phyloP scores from a whole-genome alignment of 2,329 filamentous ascomycete genomes.

The Meredithiella fracta region DNA sequence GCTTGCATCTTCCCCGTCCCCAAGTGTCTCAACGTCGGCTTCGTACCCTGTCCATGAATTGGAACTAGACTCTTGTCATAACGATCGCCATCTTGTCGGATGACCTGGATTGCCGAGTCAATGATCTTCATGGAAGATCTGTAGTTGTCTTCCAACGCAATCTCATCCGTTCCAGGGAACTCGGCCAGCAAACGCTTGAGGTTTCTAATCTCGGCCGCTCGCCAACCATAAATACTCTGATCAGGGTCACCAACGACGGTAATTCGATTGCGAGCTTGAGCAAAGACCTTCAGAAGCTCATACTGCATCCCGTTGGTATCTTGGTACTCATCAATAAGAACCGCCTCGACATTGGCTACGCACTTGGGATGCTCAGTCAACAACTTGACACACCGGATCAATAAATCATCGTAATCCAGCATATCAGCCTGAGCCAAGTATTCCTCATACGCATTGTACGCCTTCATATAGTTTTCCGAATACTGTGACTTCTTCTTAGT shows the following conservation, averaged over 20 bases:
- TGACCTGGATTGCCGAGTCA: slow-evolving; percentile 62
- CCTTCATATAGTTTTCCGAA: slow-evolving; percentile 46
- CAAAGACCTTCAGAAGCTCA: slow-evolving; percentile 79
- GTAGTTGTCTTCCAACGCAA: slow-evolving; percentile 87
- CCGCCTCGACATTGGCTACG: slow-evolving; percentile 75
- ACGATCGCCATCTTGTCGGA: slow-evolving; percentile 71
- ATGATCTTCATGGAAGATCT: slow-evolving; percentile 78
- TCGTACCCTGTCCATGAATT: slow-evolving; percentile 62
- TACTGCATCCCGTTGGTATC: slow-evolving; percentile 94
- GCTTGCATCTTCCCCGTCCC: slow-evolving; percentile 57
- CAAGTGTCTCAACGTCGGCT: slow-evolving; percentile 64
- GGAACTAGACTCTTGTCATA: slow-evolving; percentile 67
- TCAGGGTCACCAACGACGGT: slow-evolving; percentile 94
- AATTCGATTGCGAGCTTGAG: slow-evolving; percentile 54
- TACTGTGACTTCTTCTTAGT: slow-evolving; percentile 21
- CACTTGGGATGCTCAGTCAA: slow-evolving; percentile 58
- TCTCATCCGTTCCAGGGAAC: slow-evolving; percentile 62
- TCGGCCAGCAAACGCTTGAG: slow-evolving; percentile 59
- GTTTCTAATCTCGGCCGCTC: slow-evolving; percentile 83
- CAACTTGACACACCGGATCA: slow-evolving; percentile 68
- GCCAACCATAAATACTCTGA: slow-evolving; percentile 94
- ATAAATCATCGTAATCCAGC: slow-evolving; percentile 85
- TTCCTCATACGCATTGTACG: slow-evolving; percentile 61
- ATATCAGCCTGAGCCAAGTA: slow-evolving; percentile 62
- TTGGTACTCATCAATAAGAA: slow-evolving; percentile 94